Percentiles rank a stretch among this genome's conserved stretches.
These are phyloP conservation scores for Penicillium janthinellum DNA, from an alignment of 2,329 filamentous ascomycete genomes.

Conservation along the genomic window DNA sequence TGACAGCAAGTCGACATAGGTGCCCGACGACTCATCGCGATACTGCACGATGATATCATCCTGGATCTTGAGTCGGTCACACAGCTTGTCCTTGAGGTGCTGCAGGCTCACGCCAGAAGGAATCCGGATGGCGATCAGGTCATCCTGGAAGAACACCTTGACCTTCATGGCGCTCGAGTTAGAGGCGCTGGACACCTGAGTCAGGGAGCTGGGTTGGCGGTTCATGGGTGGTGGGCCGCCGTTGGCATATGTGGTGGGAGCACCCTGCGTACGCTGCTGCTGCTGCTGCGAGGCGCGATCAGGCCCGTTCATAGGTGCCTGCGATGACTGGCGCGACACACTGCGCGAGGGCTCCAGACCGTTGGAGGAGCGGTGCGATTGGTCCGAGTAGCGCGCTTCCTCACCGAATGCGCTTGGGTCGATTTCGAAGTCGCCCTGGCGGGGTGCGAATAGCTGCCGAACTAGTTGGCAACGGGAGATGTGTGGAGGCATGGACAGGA, in stretches of 20 bases:
- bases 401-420: conserved; percentile 67
- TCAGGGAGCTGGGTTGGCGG: conserved; percentile 57
- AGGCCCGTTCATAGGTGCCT: conserved; percentile 62
- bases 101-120: conserved; percentile 76
- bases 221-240: conserved; percentile 48
- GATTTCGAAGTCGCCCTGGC: conserved; percentile 91
- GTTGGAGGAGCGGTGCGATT: conserved; percentile 69
- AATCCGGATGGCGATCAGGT: conserved; percentile 88
- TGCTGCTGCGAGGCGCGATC: conserved; percentile 48
- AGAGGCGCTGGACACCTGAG: conserved; percentile 44
- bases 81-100: conserved; percentile 80
- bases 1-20: conserved; percentile 73
- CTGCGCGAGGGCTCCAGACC: conserved; percentile 62
- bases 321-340: conserved; percentile 66
- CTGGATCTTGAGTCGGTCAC: conserved; percentile 77
- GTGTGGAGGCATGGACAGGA: conserved; percentile 78
- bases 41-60: conserved; percentile 81
- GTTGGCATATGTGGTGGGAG: conserved; percentile 33
- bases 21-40: conserved; percentile 77
- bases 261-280: conserved; percentile 40
- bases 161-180: conserved; percentile 72
- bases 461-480: conserved; percentile 84
- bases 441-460: conserved; percentile 85
- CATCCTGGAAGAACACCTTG: conserved; percentile 91
- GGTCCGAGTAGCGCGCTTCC: conserved; percentile 73